Conservation (phyloP, 176 grass and related monocot genomes). For the Avena eriantha region DNA sequence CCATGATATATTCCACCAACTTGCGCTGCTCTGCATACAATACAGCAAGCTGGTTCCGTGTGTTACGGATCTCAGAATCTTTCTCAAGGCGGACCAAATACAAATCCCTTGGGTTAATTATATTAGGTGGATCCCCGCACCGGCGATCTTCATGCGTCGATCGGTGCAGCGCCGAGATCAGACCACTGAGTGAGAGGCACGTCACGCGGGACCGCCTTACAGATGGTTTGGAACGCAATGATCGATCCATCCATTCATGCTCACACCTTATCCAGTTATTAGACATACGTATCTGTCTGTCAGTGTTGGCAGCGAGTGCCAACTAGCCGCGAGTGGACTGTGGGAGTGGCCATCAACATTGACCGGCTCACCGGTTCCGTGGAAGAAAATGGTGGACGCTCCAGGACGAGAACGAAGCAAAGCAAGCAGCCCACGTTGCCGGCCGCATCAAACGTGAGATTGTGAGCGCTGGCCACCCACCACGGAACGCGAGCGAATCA, state of each 20-base stretch:
- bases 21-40: neutral
- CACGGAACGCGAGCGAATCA: neutral
- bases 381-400: neutral
- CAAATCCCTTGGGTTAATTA: neutral
- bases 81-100: too few species aligned
- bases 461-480: neutral
- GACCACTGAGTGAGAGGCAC: neutral
- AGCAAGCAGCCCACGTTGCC: neutral
- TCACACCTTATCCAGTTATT: neutral
- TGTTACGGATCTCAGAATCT: conserved; percentile 3
- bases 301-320: neutral
- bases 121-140: neutral
- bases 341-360: neutral
- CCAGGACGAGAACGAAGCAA: neutral
- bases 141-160: too few species aligned
- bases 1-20: neutral
- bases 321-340: neutral
- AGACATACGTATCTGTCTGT: neutral
- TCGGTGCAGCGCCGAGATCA: neutral
- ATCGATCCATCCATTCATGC: neutral
- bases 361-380: neutral
- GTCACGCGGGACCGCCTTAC: too few species aligned
- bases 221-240: neutral
- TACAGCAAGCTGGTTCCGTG: conserved; percentile 1
- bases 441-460: neutral